Evolutionary conservation across 1,139 yeast genomes (phyloP), one percentile per base, ranked within the genome.

Genomic region (Nakaseomyces bracarensis): DNA sequence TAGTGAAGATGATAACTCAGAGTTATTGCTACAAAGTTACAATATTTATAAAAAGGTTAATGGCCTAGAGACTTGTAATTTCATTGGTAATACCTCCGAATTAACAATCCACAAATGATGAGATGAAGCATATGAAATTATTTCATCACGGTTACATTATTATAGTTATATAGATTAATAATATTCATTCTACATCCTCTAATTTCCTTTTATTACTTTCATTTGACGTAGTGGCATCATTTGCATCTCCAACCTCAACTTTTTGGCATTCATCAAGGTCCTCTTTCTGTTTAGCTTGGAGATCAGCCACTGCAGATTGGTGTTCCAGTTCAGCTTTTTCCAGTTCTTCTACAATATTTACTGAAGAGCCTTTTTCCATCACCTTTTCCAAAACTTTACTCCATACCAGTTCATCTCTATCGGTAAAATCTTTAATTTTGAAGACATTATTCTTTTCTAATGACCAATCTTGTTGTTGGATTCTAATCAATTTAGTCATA

Each of bases 391-490:
- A 65, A 0, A 79, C 85, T 3, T 71, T 70, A 1, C 77, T 79
- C 96, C 96, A 86, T 1, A 78, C 69, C 29, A 42, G 39, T 36
- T 70, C 70, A 42, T 72, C 73, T 25, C 71, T 66, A 2, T 75
- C 70, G 25, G 70, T 71, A 53, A 87, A 81, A 56, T 83, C 91
- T 36, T 70, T 72, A 27, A 82, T 47, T 26, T 71, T 72, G 58
- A 91, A 81, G 2, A 80, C 89, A 55, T 82, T 82, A 30, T 63
- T 61, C 49, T 75, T 74, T 1, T 74, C 79, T 42, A 89, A 63
- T 34, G 74, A 75, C 95, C 96, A 91, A 36, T 82, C 82, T 2
- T 87, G 86, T 61, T 91, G 98, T 43, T 75, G 71, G 8, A 67
- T 60, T 54, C 99, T 74, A 6, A 77, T 74, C 43, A 93, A 72